Percentiles rank a stretch among this genome's conserved stretches.
Evolutionary conservation across 2,329 filamentous ascomycete genomes (phyloP).

Genomic region (Pseudogymnoascus sp.): DNA sequence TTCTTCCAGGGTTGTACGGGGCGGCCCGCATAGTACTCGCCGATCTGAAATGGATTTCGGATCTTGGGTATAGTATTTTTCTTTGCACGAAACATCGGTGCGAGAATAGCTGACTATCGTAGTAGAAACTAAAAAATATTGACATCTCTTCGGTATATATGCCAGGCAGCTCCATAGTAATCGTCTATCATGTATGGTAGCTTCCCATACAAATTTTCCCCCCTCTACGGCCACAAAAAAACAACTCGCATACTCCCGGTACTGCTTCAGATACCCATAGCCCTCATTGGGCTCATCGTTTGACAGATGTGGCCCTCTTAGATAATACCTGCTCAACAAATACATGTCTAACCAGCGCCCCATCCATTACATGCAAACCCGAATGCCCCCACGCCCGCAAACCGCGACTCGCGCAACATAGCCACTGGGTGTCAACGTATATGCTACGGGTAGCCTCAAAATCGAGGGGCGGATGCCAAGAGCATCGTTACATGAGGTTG

Average conservation of each 20-base stretch:
- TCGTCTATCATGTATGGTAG: background rate
- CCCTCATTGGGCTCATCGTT: slow-evolving; percentile 24
- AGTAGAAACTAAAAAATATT: background rate
- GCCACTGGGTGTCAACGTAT: slow-evolving; percentile 29
- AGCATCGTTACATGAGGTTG: slow-evolving; percentile 15
- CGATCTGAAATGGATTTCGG: background rate
- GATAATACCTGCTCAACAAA: slow-evolving; percentile 14
- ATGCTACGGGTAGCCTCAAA: slow-evolving; percentile 29
- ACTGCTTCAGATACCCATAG: slow-evolving; percentile 18
- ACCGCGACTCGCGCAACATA: slow-evolving; percentile 14
- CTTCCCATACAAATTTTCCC: background rate
- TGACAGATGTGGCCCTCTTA: slow-evolving; percentile 21
- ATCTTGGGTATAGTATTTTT: background rate
- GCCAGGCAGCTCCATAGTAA: background rate
- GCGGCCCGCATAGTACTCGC: background rate
- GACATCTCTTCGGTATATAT: background rate
- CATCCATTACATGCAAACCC: slow-evolving; percentile 16
- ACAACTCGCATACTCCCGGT: slow-evolving; percentile 22
- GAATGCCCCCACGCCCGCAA: slow-evolving; percentile 15
- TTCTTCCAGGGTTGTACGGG: background rate
- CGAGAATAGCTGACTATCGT: background rate
- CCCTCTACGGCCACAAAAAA: slow-evolving; percentile 23
- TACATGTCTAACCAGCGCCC: slow-evolving; percentile 22
- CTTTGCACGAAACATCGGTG: background rate
- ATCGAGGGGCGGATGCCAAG: slow-evolving; percentile 33